These are phyloP conservation scores for Gymnopilus junonius DNA, from an alignment of 768 basidiomycete genomes.

Conservation along the genomic window DNA sequence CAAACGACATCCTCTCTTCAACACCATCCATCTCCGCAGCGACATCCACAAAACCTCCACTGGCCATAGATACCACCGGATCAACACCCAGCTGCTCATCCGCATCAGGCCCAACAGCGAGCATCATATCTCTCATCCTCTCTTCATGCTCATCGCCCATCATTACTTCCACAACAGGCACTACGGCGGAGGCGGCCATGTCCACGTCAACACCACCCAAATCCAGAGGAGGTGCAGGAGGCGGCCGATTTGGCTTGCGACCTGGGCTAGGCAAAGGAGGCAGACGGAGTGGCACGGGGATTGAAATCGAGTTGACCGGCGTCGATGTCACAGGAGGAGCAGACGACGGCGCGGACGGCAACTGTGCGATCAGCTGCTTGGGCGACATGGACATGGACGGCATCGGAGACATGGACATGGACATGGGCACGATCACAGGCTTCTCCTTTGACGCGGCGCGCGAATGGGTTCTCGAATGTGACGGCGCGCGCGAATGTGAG, in stretches of 20 bases:
- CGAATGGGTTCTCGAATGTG: background rate
- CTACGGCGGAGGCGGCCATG: background rate
- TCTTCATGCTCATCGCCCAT: background rate
- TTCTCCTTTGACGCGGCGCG: background rate
- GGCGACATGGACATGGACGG: background rate
- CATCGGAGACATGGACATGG: background rate
- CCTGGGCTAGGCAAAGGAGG: background rate
- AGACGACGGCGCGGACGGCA: background rate
- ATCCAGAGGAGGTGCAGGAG: conserved; percentile 23
- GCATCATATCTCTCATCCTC: conserved; percentile 1
- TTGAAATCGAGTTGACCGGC: conserved; percentile 1
- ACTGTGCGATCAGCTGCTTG: background rate
- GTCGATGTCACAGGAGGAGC: background rate
- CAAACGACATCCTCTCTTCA: conserved; percentile 1
- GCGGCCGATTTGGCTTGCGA: conserved; percentile 14
- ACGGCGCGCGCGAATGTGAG: background rate
- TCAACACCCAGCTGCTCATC: background rate
- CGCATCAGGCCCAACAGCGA: background rate
- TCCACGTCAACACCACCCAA: conserved; percentile 1
- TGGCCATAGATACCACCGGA: background rate
- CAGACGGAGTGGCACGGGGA: conserved; percentile 10
- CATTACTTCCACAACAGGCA: background rate
- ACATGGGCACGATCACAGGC: background rate
- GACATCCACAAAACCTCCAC: background rate
- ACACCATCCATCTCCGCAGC: background rate